Evolutionary conservation across 129 eudicot species (phyloP), one percentile per base, ranked within the genome.

Genomic region (Sambucus nigra): DNA sequence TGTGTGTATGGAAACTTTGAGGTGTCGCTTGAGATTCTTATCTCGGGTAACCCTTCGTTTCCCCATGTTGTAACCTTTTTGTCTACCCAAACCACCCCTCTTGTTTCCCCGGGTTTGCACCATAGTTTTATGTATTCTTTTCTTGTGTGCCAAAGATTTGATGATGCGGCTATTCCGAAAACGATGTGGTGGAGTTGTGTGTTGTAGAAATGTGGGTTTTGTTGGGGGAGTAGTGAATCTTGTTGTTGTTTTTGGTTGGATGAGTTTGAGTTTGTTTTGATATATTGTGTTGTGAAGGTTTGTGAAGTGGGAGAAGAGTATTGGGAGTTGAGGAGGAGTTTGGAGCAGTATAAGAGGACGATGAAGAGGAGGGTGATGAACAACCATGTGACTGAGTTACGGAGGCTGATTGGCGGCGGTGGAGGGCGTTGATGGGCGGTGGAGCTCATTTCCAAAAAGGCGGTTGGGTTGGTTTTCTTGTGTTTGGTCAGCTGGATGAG

Each of bases 11-110:
- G 32, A 27, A 82, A 69, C 3, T 32, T 13, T 0, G 88, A 64
- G 6, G 96, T 87, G 63, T 79, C 69, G 15, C 50, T 64, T 6
- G 96, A 80, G 13, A 87, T 66, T 3, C 61, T 69, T 52, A 80
- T 77, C 11, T 76, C 67, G 1, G 96, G 94, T 42, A 87, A 44
- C 12, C 28, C 71, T 55, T 87, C 96, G 13, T 66, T 41, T 10
- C 19, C n/a, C 0, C 50, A 25, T 1, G 65, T 51, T 5, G 6
- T 50, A 0, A 88, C 80, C 3, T 61, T 14, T 0, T 64, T 55
- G 55, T 88, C 91, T 12, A 87, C 33, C 96, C 96, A 87, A 27
- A 87, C 89, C 1, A 65, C 79, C 1, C 94, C 94, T 54, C 94
- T 67, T 7, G 83, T 83, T 57, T 72, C 68, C 31, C 68, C 70